Percentiles rank a stretch among this genome's conserved stretches.
Evolutionary conservation across 805 yeast genomes (phyloP).

Genomic region (Spathaspora gorwiae): DNA sequence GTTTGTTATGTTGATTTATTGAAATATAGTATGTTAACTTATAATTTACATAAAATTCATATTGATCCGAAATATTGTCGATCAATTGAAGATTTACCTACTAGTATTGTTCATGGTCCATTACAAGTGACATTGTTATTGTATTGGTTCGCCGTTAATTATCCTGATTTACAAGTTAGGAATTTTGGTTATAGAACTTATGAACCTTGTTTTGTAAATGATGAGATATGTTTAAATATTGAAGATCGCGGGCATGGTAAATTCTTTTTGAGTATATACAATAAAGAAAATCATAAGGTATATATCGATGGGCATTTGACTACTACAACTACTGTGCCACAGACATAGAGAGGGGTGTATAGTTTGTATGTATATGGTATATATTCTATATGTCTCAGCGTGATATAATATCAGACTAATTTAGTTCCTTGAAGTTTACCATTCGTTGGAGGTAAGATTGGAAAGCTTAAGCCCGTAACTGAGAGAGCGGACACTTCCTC

Average conservation of each 20-base stretch:
- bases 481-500: too few species aligned
- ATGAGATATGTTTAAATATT: slow-evolving; percentile 16
- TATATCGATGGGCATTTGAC: slow-evolving; percentile 2
- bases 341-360: too few species aligned
- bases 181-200: slow-evolving; percentile 45
- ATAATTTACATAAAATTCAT: slow-evolving; percentile 83
- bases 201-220: slow-evolving; percentile 43
- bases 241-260: neutral
- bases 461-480: too few species aligned
- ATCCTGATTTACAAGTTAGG: slow-evolving; percentile 16
- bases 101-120: slow-evolving; percentile 77
- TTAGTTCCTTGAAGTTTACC: too few species aligned
- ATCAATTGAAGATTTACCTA: slow-evolving; percentile 55
- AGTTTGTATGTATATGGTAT: too few species aligned
- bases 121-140: slow-evolving; percentile 58
- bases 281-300: neutral
- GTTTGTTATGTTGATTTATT: slow-evolving; percentile 40
- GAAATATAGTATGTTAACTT: slow-evolving; percentile 70
- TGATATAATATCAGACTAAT: too few species aligned
- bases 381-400: too few species aligned
- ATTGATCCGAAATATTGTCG: slow-evolving; percentile 55
- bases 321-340: neutral
- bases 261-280: neutral
- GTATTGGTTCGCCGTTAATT: slow-evolving; percentile 39
- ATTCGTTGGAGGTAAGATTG: too few species aligned